These are phyloP conservation scores for Raddia guianensis DNA, from an alignment of 176 grass and related monocot species.

Conservation along the genomic window DNA sequence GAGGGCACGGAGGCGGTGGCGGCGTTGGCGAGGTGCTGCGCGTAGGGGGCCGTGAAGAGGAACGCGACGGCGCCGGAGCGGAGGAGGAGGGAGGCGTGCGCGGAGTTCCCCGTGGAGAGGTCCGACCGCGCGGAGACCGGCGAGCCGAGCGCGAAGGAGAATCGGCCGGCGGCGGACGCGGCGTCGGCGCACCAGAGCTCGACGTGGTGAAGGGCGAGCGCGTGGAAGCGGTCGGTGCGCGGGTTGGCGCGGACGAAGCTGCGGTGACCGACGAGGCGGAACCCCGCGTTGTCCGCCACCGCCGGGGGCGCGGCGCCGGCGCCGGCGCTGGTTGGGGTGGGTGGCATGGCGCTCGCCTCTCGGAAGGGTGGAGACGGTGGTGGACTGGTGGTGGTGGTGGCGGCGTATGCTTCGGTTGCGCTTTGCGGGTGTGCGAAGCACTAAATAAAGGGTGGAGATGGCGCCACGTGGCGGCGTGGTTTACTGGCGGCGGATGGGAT, in stretches of 20 bases:
- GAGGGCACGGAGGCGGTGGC: slow-evolving; percentile 63
- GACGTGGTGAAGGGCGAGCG: slow-evolving; percentile 78
- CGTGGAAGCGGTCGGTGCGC: slow-evolving; percentile 62
- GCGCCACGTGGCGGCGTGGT: slow-evolving; percentile 20
- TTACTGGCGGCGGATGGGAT: slow-evolving; percentile 40
- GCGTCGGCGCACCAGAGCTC: slow-evolving; percentile 90
- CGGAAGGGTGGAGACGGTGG: background rate
- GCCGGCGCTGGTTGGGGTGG: slow-evolving; percentile 14
- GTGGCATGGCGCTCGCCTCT: slow-evolving; percentile 35
- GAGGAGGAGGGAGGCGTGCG: slow-evolving; percentile 79
- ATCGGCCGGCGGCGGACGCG: slow-evolving; percentile 62
- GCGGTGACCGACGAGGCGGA: background rate
- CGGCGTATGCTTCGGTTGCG: background rate
- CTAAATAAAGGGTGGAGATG: slow-evolving; percentile 45
- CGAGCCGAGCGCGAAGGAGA: slow-evolving; percentile 80
- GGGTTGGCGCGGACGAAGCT: slow-evolving; percentile 37
- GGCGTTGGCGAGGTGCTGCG: slow-evolving; percentile 9
- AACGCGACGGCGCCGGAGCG: slow-evolving; percentile 75
- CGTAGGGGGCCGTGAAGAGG: slow-evolving; percentile 85
- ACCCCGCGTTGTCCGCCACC: background rate
- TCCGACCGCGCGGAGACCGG: slow-evolving; percentile 72
- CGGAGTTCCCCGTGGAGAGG: slow-evolving; percentile 81
- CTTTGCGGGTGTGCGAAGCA: background rate
- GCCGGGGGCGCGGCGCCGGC: slow-evolving; percentile 29
- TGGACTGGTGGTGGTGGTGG: background rate